Evolutionary conservation across 2,329 filamentous ascomycete species (phyloP), one percentile per base, ranked within the genome.

Genomic region (Neopestalotiopsis sp.): DNA sequence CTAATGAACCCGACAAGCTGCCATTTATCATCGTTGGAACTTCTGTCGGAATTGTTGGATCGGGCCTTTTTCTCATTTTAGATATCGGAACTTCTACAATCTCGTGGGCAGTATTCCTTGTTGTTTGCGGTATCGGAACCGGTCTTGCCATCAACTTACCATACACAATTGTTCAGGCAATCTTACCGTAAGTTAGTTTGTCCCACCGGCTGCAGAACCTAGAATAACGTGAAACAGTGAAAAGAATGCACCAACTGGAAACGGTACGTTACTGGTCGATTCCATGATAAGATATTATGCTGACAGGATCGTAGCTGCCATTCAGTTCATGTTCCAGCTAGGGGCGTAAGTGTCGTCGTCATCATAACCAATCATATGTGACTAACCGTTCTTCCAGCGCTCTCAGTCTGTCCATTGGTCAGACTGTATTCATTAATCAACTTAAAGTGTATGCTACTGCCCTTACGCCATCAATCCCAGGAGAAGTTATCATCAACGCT

Each of bases 61-160:
- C 74, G 13, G 79, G 80, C 5, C 49, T 79, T 28, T 68, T 81
- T 14, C 79, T 77, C 53, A 75, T 72, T 2, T 69, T 81, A 1
- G 71, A 74, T 9, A 65, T 75, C 2, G 62, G 70, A n/a, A 77
- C 79, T 17, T 30, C 53, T 2, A 24, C 20, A 28, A 66, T 70
- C 49, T 71, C 72, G 59, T 79, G 79, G 76, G 75, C 80, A 66
- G 80, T 82, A 10, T 83, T 80, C 70, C 81, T 83, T 73, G 71
- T 86, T 13, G 28, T 85, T 2, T 79, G 80, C 67, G 84, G 84
- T 42, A 69, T 80, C 13, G 84, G 82, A 6, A 73, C 81, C 67
- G 83, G 82, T 14, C 70, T 76, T 5, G 73, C 75, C 14, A 78
- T 82, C 67, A 82, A 84, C 74, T 77, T 78, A 17, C 80, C 82